These are phyloP conservation scores for Naganishia antarctica DNA, from an alignment of 768 basidiomycete species.

Conservation along the genomic window DNA sequence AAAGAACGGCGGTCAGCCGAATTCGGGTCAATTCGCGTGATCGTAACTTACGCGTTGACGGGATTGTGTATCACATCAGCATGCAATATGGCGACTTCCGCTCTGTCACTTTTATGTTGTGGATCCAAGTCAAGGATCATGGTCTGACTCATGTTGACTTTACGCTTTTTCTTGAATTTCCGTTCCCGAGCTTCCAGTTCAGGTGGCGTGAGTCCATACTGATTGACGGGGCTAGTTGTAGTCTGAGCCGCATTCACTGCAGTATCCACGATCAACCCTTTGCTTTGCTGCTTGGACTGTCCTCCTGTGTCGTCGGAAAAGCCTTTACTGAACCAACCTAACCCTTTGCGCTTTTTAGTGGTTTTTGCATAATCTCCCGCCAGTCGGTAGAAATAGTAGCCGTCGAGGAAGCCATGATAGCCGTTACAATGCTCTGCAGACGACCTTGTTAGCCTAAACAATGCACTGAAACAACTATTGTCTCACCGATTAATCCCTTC, in stretches of 20 bases:
- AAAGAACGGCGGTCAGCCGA: background rate
- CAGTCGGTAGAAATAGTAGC: constrained; percentile 84
- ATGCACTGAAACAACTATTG: background rate
- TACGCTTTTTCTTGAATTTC: constrained; percentile 32
- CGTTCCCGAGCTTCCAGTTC: constrained; percentile 16
- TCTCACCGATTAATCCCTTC: constrained; percentile 64
- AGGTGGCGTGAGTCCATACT: constrained; percentile 19
- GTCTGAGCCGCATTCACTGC: background rate
- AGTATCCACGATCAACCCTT: constrained; percentile 4
- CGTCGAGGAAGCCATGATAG: constrained; percentile 78
- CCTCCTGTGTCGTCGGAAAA: constrained; percentile 14
- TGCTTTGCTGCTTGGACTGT: constrained; percentile 17
- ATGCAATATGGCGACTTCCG: constrained; percentile 81
- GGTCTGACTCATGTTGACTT: constrained; percentile 66
- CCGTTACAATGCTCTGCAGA: constrained; percentile 65
- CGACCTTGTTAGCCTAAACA: background rate
- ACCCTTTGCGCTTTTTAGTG: constrained; percentile 62
- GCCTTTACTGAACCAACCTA: constrained; percentile 60
- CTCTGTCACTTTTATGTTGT: constrained; percentile 72
- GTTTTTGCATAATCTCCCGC: constrained; percentile 63
- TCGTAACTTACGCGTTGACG: constrained; percentile 59
- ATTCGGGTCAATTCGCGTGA: background rate
- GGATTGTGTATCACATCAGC: constrained; percentile 95
- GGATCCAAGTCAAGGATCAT: constrained; percentile 69
- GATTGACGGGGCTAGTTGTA: constrained; percentile 11